Conservation (phyloP, 257 asterid species). For the Forsythia viridissima region DNA sequence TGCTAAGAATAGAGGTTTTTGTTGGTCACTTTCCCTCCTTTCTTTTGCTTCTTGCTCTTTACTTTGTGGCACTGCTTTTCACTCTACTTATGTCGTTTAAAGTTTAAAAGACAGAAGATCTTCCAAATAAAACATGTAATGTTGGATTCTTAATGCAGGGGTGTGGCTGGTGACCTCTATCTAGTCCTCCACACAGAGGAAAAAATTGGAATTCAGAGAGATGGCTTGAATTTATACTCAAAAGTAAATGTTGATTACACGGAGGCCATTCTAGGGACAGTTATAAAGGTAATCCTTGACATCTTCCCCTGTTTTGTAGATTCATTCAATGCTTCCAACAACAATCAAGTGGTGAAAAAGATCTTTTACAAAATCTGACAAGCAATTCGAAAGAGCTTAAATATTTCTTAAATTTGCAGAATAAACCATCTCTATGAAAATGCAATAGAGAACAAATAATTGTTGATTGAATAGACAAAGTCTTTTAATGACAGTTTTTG, state of each 20-base stretch:
- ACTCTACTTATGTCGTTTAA: not conserved
- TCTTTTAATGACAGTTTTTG: not conserved
- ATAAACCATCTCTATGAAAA: not conserved
- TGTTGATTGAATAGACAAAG: not conserved
- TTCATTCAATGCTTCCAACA: not conserved
- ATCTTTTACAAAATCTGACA: not conserved
- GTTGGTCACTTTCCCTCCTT: not conserved
- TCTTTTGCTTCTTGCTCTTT: slow-evolving; percentile 12
- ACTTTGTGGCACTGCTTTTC: slow-evolving; percentile 16
- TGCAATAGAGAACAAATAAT: not conserved
- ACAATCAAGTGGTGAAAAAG: not conserved
- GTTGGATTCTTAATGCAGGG: slow-evolving; percentile 48
- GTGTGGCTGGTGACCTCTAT: slow-evolving; percentile 80
- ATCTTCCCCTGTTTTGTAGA: not conserved
- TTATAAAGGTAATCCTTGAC: slow-evolving; percentile 54
- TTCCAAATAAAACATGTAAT: slow-evolving; percentile 12
- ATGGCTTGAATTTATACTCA: slow-evolving; percentile 83
- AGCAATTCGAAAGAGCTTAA: not conserved
- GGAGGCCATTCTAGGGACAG: slow-evolving; percentile 87
- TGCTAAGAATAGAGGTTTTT: not conserved
- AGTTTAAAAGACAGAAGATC: slow-evolving; percentile 1
- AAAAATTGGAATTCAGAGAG: slow-evolving; percentile 76
- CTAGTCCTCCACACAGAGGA: slow-evolving; percentile 66
- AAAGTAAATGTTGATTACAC: slow-evolving; percentile 73
- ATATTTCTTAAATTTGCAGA: not conserved